phyloP scores from a whole-genome alignment of 805 yeast species.

The Zygosaccharomyces rouxii region DNA sequence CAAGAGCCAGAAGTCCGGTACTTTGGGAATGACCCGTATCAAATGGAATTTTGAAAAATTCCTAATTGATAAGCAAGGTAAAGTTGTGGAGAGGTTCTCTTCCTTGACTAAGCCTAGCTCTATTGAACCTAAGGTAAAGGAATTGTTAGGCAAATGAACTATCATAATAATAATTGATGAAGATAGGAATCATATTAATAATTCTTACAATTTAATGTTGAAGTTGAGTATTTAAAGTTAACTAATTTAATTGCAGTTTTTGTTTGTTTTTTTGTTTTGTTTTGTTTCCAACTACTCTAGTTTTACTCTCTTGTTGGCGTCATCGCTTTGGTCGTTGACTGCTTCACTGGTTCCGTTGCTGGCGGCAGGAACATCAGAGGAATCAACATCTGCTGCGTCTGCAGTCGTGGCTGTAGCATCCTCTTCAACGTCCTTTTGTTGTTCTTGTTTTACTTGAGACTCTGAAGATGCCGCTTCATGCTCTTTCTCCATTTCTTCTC shows the following conservation, averaged over 20 bases:
- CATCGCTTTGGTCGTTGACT: conserved; percentile 6
- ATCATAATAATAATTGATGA: background rate
- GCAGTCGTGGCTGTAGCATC: background rate
- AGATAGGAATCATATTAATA: background rate
- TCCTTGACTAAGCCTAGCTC: conserved; percentile 64
- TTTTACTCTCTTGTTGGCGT: conserved; percentile 13
- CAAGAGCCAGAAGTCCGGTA: conserved; percentile 56
- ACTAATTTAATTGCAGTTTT: background rate
- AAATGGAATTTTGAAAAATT: conserved; percentile 82
- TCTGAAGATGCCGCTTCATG: conserved; percentile 7
- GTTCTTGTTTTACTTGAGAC: conserved; percentile 5
- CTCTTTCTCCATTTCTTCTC: conserved; percentile 22
- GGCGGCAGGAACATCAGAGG: background rate
- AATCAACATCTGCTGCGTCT: background rate
- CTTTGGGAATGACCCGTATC: conserved; percentile 64
- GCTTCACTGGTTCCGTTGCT: background rate
- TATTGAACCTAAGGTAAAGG: conserved; percentile 55
- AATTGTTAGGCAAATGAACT: conserved; percentile 38
- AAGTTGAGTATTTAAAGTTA: background rate
- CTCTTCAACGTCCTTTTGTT: background rate
- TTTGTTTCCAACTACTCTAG: conserved; percentile 7
- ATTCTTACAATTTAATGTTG: background rate
- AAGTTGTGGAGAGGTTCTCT: conserved; percentile 56
- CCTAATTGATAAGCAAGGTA: conserved; percentile 49
- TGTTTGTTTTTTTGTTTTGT: background rate